Evolutionary conservation across 495 filamentous ascomycete genomes (phyloP).

Genomic region (Penicillium tannophilum): DNA sequence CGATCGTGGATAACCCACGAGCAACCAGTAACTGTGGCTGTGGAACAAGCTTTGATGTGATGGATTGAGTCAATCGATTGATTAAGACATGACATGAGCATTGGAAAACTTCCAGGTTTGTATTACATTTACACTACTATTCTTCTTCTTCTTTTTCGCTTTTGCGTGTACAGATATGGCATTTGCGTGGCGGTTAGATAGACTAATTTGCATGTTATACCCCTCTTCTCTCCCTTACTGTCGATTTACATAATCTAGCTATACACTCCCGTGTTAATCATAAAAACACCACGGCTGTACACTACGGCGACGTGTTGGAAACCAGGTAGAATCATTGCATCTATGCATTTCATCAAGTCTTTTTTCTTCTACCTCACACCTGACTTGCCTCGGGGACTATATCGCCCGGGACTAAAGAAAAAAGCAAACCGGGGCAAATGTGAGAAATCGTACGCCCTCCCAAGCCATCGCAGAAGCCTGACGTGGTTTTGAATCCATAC

Average conservation of each 20-base stretch:
- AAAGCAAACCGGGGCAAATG: slow-evolving; percentile 30
- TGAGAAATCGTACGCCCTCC: slow-evolving; percentile 30
- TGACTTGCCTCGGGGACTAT: slow-evolving; percentile 20
- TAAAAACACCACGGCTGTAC: too few relatives aligned
- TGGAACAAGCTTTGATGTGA: slow-evolving; percentile 97
- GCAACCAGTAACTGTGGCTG: slow-evolving; percentile 96
- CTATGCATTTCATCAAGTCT: slow-evolving; percentile 38
- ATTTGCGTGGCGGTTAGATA: slow-evolving; percentile 17
- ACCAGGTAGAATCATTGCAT: slow-evolving; percentile 21
- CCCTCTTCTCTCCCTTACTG: slow-evolving; percentile 20
- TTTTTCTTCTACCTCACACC: slow-evolving; percentile 32
- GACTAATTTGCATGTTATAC: slow-evolving; percentile 34
- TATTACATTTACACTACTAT: background rate
- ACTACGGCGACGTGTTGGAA: background rate
- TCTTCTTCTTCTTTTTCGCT: slow-evolving; percentile 12
- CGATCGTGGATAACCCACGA: slow-evolving; percentile 87
- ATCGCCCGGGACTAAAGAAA: slow-evolving; percentile 20
- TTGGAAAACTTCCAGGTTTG: background rate
- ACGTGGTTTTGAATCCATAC: slow-evolving; percentile 28
- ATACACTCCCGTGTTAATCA: background rate
- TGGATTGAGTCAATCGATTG: slow-evolving; percentile 39
- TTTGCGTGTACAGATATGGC: slow-evolving; percentile 26
- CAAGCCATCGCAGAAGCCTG: slow-evolving; percentile 41
- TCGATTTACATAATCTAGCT: background rate
- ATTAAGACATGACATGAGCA: background rate